Evolutionary conservation across 768 basidiomycete species (phyloP).

Genomic region (Chalciporus chontae): DNA sequence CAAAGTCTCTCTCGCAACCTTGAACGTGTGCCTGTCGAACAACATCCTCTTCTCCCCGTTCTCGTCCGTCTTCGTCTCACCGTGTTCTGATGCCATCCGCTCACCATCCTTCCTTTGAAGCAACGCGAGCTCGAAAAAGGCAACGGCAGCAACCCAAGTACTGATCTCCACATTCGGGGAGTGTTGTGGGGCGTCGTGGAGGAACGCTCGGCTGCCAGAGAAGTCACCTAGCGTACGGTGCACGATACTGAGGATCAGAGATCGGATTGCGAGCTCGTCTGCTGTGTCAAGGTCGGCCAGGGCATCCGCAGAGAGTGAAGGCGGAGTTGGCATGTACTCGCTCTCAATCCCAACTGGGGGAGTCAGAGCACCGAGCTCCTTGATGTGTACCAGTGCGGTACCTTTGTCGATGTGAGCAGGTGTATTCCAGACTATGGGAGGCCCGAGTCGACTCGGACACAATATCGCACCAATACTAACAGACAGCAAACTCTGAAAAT

Average conservation of each 20-base stretch:
- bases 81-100: conserved; percentile 29
- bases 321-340: conserved; percentile 19
- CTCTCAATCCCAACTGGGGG: conserved; percentile 39
- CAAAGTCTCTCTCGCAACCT: conserved; percentile 46
- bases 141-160: conserved; percentile 66
- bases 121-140: conserved; percentile 68
- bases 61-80: conserved; percentile 18
- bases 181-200: conserved; percentile 48
- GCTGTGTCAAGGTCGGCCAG: conserved; percentile 54
- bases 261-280: conserved; percentile 67
- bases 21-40: conserved; percentile 35
- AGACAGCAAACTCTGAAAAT: conserved; percentile 62
- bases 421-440: conserved; percentile 68
- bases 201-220: conserved; percentile 41
- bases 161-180: conserved; percentile 43
- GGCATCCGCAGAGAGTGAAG: background rate
- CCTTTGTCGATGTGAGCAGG: conserved; percentile 55
- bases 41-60: conserved; percentile 6
- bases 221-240: conserved; percentile 56
- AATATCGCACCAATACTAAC: conserved; percentile 39
- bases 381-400: conserved; percentile 57
- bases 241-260: conserved; percentile 64
- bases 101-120: conserved; percentile 63
- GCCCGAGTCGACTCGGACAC: conserved; percentile 2
- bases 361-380: conserved; percentile 45